phyloP scores from a whole-genome alignment of 805 yeast species.

The Candida ipomoeae region DNA sequence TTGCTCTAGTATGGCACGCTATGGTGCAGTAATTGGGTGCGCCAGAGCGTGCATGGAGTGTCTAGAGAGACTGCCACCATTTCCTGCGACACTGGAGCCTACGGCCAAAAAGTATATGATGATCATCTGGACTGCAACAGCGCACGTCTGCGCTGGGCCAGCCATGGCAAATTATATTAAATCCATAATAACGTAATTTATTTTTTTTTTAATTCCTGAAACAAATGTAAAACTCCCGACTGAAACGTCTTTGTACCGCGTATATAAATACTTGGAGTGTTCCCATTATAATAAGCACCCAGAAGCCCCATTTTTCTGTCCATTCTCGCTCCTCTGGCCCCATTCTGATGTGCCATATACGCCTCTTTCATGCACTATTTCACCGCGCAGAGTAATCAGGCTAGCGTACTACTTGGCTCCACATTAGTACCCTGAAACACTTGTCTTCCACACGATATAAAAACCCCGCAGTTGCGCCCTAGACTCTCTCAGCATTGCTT shows the following conservation, averaged over 20 bases:
- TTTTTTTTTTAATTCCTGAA: not conserved
- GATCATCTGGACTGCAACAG: not conserved
- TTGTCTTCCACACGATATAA: not conserved
- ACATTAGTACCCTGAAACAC: not conserved
- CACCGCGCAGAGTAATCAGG: constrained; percentile 1
- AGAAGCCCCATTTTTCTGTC: not conserved
- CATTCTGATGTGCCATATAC: not conserved
- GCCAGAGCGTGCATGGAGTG: not conserved
- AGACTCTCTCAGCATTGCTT: not conserved
- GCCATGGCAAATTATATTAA: too few species aligned
- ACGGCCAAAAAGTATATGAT: not conserved
- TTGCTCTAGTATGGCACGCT: not conserved
- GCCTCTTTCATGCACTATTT: not conserved
- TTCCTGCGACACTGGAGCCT: too few species aligned
- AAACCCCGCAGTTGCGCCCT: not conserved
- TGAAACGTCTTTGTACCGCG: too few species aligned
- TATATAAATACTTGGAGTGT: too few species aligned
- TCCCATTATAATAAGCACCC: too few species aligned
- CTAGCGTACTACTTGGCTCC: not conserved
- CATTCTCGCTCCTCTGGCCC: not conserved
- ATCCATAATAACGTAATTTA: too few species aligned
- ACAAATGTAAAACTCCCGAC: too few species aligned
- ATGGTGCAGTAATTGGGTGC: not conserved
- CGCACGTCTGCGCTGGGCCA: too few species aligned
- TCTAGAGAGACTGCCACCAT: not conserved